These are phyloP conservation scores for Vigna nakashimae DNA, from an alignment of 306 rosid species.

Conservation along the genomic window DNA sequence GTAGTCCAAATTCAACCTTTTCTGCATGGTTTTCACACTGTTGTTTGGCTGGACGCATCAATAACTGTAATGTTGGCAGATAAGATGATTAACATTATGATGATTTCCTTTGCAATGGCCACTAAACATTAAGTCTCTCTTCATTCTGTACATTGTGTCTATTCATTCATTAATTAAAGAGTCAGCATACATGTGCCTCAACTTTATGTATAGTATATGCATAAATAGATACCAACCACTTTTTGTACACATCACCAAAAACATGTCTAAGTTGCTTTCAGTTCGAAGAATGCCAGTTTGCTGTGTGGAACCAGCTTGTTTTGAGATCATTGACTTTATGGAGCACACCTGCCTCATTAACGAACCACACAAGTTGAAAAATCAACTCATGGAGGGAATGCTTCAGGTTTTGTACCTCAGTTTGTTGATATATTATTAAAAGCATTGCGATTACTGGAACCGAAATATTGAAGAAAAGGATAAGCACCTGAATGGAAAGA, in stretches of 20 bases:
- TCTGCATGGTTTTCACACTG: not conserved
- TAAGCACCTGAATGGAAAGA: constrained; percentile 19
- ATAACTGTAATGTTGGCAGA: not conserved
- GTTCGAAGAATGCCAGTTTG: not conserved
- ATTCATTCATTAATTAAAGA: constrained; percentile 5
- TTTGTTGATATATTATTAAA: not conserved
- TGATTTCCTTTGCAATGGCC: not conserved
- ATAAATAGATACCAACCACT: constrained; percentile 7
- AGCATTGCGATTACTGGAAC: no score
- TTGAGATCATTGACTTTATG: not conserved
- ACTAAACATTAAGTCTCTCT: not conserved
- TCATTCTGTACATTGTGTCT: not conserved
- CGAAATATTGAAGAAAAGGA: not conserved
- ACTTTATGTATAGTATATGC: no score
- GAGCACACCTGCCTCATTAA: constrained; percentile 5
- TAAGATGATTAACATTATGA: not conserved
- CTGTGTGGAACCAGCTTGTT: not conserved
- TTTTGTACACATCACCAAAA: not conserved
- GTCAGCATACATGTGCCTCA: not conserved
- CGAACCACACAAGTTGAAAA: not conserved
- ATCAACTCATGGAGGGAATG: not conserved
- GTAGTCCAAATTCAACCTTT: not conserved
- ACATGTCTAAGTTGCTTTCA: not conserved
- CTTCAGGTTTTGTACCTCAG: not conserved
- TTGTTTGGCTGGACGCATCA: no score